Evolutionary conservation across 352 stramenopile species (phyloP).

Genomic region (Plasmopara muralis): DNA sequence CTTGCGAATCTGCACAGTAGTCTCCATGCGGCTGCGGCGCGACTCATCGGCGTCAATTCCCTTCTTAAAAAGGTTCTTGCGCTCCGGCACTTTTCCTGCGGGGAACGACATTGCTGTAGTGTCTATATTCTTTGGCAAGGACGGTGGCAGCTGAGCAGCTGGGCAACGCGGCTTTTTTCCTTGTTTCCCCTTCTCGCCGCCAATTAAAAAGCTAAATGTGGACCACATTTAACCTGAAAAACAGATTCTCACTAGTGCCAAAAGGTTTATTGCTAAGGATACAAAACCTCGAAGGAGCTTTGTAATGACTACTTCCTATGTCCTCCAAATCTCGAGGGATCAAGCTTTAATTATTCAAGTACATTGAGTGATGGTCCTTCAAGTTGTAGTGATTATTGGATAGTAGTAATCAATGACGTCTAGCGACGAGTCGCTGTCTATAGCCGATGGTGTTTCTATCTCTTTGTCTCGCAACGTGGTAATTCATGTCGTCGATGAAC

Average conservation of each 20-base stretch:
- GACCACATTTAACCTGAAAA: constrained; percentile 19
- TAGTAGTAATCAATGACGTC: constrained; percentile 5
- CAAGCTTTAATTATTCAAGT: neutral
- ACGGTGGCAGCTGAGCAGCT: constrained; percentile 7
- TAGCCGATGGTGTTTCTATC: neutral
- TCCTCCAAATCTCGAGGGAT: too few relatives aligned
- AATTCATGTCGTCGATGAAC: constrained; percentile 89
- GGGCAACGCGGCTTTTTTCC: constrained; percentile 20
- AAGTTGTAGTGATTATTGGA: constrained; percentile 5
- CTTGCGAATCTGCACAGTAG: constrained; percentile 82
- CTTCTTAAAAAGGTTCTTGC: constrained; percentile 77
- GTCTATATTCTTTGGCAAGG: constrained; percentile 5
- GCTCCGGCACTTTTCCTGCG: constrained; percentile 58
- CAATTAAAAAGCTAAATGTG: constrained; percentile 22
- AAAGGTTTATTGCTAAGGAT: constrained; percentile 3
- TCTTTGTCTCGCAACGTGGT: constrained; percentile 41
- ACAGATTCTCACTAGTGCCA: constrained; percentile 5
- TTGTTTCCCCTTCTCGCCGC: constrained; percentile 27
- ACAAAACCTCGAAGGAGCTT: constrained; percentile 22
- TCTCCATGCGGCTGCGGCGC: constrained; percentile 67
- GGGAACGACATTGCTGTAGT: constrained; percentile 58
- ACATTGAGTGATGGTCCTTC: constrained; percentile 9
- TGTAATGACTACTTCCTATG: neutral
- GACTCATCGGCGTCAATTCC: constrained; percentile 72
- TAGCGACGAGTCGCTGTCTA: constrained; percentile 1